A percentile compares a stretch with the other conserved stretches of the same genome.
These are phyloP conservation scores for Vinca minor DNA, from an alignment of 257 asterid genomes.

Conservation along the genomic window DNA sequence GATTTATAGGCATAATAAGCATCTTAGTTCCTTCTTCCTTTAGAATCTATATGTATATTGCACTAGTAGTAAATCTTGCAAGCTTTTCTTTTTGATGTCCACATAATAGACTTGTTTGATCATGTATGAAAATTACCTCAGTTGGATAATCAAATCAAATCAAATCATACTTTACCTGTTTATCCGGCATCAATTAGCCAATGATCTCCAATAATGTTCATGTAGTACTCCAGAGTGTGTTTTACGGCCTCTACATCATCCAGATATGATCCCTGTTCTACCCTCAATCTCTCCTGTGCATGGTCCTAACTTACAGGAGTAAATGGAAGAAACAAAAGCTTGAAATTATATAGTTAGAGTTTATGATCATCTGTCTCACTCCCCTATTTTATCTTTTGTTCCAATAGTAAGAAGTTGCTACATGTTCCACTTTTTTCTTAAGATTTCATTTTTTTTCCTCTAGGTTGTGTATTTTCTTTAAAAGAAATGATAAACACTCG, in stretches of 20 bases:
- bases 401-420: too few relatives aligned
- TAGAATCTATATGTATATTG: too few relatives aligned
- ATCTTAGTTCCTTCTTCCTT: slow-evolving; percentile 5
- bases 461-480: too few relatives aligned
- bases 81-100: background rate
- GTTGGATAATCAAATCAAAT: too few relatives aligned
- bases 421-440: too few relatives aligned
- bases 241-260: slow-evolving; percentile 19
- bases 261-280: slow-evolving; percentile 6
- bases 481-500: too few relatives aligned
- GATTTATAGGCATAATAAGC: slow-evolving; percentile 18
- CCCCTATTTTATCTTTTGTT: too few relatives aligned
- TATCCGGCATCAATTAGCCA: background rate
- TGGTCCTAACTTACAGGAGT: slow-evolving; percentile 4
- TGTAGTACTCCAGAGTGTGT: slow-evolving; percentile 20
- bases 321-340: background rate
- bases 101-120: background rate
- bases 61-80: too few relatives aligned
- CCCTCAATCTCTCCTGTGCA: slow-evolving; percentile 8
- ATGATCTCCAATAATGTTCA: background rate
- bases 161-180: too few relatives aligned
- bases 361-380: too few relatives aligned
- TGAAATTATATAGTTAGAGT: too few relatives aligned
- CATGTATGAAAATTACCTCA: background rate
- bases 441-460: too few relatives aligned